Base-by-base conservation (phyloP, 352 stramenopile genomes). In the Phytophthora pini region DNA sequence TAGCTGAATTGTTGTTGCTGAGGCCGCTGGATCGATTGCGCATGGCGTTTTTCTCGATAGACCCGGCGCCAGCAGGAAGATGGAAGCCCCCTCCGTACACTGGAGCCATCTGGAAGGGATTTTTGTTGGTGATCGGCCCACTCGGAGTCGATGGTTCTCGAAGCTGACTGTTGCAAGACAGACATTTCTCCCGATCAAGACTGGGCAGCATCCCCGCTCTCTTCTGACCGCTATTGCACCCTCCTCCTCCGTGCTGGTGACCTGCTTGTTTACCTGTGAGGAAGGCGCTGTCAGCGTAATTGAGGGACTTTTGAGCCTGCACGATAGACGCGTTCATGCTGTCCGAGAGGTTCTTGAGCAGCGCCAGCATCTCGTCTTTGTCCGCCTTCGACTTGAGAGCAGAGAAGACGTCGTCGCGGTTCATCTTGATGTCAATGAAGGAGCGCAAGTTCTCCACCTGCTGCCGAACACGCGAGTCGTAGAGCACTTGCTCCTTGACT, bases 351-450 rank as follows among this genome's bases (percentile, higher is more conserved):
- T 70, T 82, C 50, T 91, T 92, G 59, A 95, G 79, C 44, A 95
- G 58, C 29, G 76, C 72, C 11, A 92, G 57, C 78, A 95, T 95
- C 61, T 95, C 87, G 56, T 93, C 87, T 57, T 93, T 93, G 79
- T 93, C 87, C 5, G 87, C 87, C 56, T 95, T 95, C 38, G 83
- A 88, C 54, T 93, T 95, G 34, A 95, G 74, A 15, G 87, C 87
- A 10, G 81, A 83, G 56, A 93, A 90, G 15, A 93, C 87, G 39
- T 95, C 87, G 56, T 95, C 87, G 48, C 84, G 83, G 71, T 93
- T 95, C 87, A 95, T 95, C 75, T 95, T 95, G 65, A 95, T 79
- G 61, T 95, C 87, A 34, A 95, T 93, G 66, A 95, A 93, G 10
- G 87, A 87, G 6, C 87, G 80, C 45, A 95, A 45, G 62, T 95